Evolutionary conservation across 352 stramenopile genomes (phyloP).

Genomic region (Globisporangium perplexum): DNA sequence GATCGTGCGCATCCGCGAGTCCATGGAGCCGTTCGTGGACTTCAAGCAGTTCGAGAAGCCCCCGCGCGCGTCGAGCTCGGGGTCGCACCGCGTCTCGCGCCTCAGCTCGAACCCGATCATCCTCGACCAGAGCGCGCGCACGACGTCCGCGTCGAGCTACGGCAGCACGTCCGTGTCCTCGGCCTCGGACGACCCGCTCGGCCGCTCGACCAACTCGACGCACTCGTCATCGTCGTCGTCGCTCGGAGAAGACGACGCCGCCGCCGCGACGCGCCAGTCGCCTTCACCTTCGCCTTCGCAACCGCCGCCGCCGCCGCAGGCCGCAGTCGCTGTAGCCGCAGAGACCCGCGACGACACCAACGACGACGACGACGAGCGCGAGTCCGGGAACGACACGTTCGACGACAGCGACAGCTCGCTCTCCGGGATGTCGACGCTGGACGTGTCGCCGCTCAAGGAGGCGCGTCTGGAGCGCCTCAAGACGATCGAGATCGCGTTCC

Average conservation of each 20-base stretch:
- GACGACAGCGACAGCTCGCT: constrained; percentile 29
- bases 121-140: constrained; percentile 12
- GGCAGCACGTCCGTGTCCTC: constrained; percentile 44
- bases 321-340: constrained; percentile 10
- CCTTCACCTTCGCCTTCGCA: too few species aligned
- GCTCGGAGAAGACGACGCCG: constrained; percentile 27
- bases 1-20: constrained; percentile 81
- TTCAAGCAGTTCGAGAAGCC: constrained; percentile 75
- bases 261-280: constrained; percentile 4
- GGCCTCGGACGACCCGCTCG: constrained; percentile 28
- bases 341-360: constrained; percentile 12
- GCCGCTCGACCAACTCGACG: constrained; percentile 38
- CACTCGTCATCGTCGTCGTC: constrained; percentile 34
- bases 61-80: constrained; percentile 18
- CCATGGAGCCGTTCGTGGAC: constrained; percentile 76
- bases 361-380: constrained; percentile 24
- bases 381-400: constrained; percentile 21
- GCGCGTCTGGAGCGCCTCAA: constrained; percentile 64
- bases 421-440: constrained; percentile 24
- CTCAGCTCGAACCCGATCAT: constrained; percentile 10
- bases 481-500: constrained; percentile 70
- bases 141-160: constrained; percentile 42
- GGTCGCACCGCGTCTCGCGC: constrained; percentile 7
- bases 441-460: constrained; percentile 61
- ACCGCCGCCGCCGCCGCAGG: too few species aligned